Base-by-base conservation (phyloP, 2,329 filamentous ascomycete species). In the Microcyclospora pomicola region DNA sequence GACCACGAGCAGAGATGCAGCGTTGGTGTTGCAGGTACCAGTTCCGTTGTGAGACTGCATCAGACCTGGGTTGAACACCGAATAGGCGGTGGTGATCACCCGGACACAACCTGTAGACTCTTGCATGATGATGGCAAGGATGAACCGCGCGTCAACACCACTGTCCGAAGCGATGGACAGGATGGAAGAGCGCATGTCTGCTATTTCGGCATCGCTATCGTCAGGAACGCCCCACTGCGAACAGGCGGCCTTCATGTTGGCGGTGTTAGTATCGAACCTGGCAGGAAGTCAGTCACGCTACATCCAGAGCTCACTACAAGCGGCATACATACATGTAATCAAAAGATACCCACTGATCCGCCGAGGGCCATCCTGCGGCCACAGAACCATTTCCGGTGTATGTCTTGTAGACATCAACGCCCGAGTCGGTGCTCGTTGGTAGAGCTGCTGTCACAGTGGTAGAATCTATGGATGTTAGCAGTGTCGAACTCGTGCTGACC, bases 51-150 rank as follows among this genome's bases (percentile, higher is more conserved):
- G 63, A 11, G 52, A 54, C 49, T 69, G 66, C 57, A 69, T 64
- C n/a, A 69, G 43, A 2, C 66, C 66, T 2, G 48, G 42, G 44
- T 68, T 69, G 27, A 44, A 42, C 37, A 61, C 56, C 27, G 52
- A 52, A 45, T 59, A 61, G 35, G 51, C 46, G 2, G 65, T 65
- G 1, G 63, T 65, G 12, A 56, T 56, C 31, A 59, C 65, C 36
- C 64, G 60, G 2, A 67, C 62, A 43, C 65, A 68, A 36, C 65
- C 66, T 38, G 60, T 61, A 28, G 58, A 62, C 46, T 68, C 65
- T 47, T 68, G 65, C 49, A 68, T 57, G 27, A 66, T 49, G 33
- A 64, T 57, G 28, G 63, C 62, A 30, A 68, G 52, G 39, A 68
- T 59, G 54, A 64, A 62, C 28, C 59, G 55, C n/a, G 55, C 37